phyloP scores from a whole-genome alignment of 495 filamentous ascomycete species.

The Friedmanniomyces endolithicus region DNA sequence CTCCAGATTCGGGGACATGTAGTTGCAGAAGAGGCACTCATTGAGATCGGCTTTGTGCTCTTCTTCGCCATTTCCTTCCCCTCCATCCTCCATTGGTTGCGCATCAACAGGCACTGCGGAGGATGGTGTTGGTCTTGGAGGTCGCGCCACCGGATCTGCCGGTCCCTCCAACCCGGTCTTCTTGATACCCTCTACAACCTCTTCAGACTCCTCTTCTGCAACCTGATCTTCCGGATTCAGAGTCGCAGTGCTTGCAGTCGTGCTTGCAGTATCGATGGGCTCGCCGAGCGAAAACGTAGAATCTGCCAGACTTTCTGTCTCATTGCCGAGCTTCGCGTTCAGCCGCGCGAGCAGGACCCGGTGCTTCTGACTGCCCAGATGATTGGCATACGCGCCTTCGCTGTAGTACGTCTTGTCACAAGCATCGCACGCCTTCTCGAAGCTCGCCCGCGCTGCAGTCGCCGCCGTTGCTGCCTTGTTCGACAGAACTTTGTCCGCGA shows the following conservation, averaged over 20 bases:
- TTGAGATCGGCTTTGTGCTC: conserved; percentile 33
- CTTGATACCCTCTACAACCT: conserved; percentile 69
- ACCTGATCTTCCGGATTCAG: conserved; percentile 34
- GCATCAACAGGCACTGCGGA: conserved; percentile 32
- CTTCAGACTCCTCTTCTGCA: conserved; percentile 49
- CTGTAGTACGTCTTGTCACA: conserved; percentile 93
- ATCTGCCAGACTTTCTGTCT: conserved; percentile 59
- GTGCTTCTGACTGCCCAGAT: conserved; percentile 84
- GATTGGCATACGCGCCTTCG: conserved; percentile 89
- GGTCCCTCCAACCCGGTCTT: conserved; percentile 53
- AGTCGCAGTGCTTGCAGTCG: conserved; percentile 15
- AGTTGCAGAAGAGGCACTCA: conserved; percentile 84
- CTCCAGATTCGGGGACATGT: conserved; percentile 54
- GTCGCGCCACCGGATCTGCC: conserved; percentile 35
- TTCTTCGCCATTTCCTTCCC: conserved; percentile 23
- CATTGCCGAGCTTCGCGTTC: conserved; percentile 27
- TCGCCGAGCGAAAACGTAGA: conserved; percentile 86
- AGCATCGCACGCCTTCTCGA: conserved; percentile 65
- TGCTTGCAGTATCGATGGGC: conserved; percentile 43
- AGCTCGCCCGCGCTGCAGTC: conserved; percentile 78
- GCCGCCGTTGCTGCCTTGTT: conserved; percentile 72
- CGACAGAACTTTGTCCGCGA: conserved; percentile 93
- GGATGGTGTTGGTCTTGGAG: conserved; percentile 46
- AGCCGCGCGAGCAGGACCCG: conserved; percentile 48
- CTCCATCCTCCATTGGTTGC: conserved; percentile 27